Percentiles rank a stretch among this genome's conserved stretches.
phyloP scores from a whole-genome alignment of 257 asterid genomes.

The Nicotiana undulata region DNA sequence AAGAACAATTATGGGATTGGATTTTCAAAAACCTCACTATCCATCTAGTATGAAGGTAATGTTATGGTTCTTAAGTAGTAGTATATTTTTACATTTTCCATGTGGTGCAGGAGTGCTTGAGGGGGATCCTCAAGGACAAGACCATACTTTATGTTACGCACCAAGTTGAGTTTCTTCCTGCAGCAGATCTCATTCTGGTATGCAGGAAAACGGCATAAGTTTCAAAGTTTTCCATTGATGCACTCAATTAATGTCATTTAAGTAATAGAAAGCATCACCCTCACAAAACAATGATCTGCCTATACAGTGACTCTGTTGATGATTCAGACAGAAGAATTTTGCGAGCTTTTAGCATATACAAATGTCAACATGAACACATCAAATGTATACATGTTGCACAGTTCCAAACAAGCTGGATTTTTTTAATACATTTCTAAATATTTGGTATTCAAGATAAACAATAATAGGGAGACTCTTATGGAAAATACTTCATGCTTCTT shows the following conservation, averaged over 20 bases:
- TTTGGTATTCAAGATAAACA: not conserved
- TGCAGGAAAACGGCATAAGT: not conserved
- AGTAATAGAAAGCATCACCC: slow-evolving; percentile 1
- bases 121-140: slow-evolving; percentile 83
- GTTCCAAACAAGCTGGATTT: not conserved
- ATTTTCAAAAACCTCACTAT: not conserved
- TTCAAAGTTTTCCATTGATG: not conserved
- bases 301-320: not conserved
- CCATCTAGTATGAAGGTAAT: slow-evolving; percentile 1
- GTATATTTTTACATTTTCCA: not conserved
- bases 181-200: slow-evolving; percentile 93
- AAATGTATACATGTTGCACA: not conserved
- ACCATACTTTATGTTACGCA: slow-evolving; percentile 86
- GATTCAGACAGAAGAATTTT: not conserved
- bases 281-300: not conserved
- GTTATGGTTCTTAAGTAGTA: not conserved
- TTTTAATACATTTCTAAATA: not conserved
- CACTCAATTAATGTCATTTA: not conserved
- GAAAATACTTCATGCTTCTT: not conserved
- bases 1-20: not conserved
- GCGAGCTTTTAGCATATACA: not conserved
- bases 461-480: not conserved
- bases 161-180: slow-evolving; percentile 94
- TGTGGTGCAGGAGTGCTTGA: slow-evolving; percentile 67
- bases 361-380: not conserved